These are phyloP conservation scores for Effrenium voratum DNA, from an alignment of 73 alveolate genomes.

Conservation along the genomic window DNA sequence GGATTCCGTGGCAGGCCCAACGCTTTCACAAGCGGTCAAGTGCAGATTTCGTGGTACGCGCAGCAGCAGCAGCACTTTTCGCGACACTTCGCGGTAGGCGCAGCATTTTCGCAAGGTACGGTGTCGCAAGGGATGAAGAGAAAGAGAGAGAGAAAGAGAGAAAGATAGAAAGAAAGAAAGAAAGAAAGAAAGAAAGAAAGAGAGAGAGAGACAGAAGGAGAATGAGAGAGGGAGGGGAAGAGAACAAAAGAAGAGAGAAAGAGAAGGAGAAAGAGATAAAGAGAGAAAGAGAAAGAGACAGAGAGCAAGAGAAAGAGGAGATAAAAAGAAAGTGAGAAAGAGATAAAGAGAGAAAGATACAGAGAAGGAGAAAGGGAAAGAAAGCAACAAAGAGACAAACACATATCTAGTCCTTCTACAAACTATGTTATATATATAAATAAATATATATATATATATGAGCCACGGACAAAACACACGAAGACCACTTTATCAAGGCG, in stretches of 20 bases:
- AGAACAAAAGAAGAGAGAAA: not conserved
- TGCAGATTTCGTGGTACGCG: too few relatives aligned
- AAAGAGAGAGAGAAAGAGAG: not conserved
- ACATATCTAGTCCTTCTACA: not conserved
- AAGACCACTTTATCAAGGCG: not conserved
- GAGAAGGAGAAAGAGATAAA: too few relatives aligned
- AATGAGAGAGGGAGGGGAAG: not conserved
- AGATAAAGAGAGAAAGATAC: not conserved
- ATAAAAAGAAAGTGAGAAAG: not conserved
- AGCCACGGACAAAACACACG: too few relatives aligned
- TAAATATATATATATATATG: not conserved
- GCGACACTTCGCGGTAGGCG: too few relatives aligned
- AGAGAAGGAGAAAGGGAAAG: not conserved
- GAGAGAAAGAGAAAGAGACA: not conserved
- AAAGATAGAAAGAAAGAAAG: not conserved
- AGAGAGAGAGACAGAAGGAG: constrained; percentile 21
- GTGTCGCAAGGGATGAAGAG: not conserved
- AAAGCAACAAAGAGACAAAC: not conserved
- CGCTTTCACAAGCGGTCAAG: too few relatives aligned
- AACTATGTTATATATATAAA: not conserved
- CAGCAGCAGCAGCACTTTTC: too few relatives aligned
- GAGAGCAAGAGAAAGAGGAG: not conserved
- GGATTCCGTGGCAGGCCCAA: too few relatives aligned
- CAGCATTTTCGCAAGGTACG: not conserved
- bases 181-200: not conserved